Conservation (phyloP, 495 filamentous ascomycete genomes). For the Bombardia bombarda region DNA sequence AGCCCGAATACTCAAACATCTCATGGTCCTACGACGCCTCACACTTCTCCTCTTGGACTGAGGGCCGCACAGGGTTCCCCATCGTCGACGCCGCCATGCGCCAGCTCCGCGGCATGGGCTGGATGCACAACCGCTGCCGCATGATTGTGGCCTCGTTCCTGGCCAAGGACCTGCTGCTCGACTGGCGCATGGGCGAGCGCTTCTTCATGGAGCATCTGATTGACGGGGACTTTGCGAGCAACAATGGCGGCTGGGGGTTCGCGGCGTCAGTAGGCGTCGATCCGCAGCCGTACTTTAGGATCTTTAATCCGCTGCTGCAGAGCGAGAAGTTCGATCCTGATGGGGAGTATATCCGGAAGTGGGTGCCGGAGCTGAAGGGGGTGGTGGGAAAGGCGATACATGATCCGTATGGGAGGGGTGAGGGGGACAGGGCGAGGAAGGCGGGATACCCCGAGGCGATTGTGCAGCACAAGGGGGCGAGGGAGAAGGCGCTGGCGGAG, state of each 20-base stretch:
- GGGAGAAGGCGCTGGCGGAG: constrained; percentile 57
- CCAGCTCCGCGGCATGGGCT: constrained; percentile 61
- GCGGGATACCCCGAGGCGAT: constrained; percentile 66
- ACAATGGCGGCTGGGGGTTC: constrained; percentile 92
- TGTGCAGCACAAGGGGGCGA: constrained; percentile 62
- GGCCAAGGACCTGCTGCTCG: constrained; percentile 75
- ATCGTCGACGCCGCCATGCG: constrained; percentile 93
- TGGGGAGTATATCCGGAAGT: constrained; percentile 63
- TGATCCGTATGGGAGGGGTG: constrained; percentile 66
- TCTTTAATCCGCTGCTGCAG: constrained; percentile 84
- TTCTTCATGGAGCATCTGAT: constrained; percentile 87
- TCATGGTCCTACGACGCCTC: constrained; percentile 67
- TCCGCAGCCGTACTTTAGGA: constrained; percentile 85
- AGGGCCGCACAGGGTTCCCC: constrained; percentile 73
- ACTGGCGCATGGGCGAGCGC: constrained; percentile 84
- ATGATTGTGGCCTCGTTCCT: constrained; percentile 88
- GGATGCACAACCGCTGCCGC: constrained; percentile 85
- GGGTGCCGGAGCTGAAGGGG: constrained; percentile 60
- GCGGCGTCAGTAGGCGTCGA: constrained; percentile 73
- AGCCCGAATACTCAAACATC: constrained; percentile 76
- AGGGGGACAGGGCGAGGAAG: constrained; percentile 47
- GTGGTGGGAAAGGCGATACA: constrained; percentile 55
- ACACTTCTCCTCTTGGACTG: constrained; percentile 66
- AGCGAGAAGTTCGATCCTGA: constrained; percentile 73
- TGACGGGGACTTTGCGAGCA: constrained; percentile 88